A percentile compares a stretch with the other conserved stretches of the same genome.
Evolutionary conservation across 768 basidiomycete species (phyloP).

Genomic region (Agaricus sinodeliciosus): DNA sequence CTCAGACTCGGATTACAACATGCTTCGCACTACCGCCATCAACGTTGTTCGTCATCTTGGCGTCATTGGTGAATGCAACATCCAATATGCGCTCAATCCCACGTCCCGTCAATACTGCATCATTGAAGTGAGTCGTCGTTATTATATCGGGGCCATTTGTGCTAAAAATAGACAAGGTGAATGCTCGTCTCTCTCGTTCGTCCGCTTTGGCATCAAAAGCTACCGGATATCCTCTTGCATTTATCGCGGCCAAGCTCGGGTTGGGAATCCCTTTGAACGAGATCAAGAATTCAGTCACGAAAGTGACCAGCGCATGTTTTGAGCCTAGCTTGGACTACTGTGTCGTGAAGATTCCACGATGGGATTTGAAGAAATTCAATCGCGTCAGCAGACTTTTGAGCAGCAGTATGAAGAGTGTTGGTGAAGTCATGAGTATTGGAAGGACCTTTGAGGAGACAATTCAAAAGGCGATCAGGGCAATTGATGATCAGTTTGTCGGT

Average conservation of each 20-base stretch:
- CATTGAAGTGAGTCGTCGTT: constrained; percentile 62
- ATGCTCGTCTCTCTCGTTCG: constrained; percentile 96
- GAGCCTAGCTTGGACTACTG: constrained; percentile 97
- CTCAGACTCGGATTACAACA: constrained; percentile 99
- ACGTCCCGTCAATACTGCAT: constrained; percentile 96
- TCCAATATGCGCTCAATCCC: constrained; percentile 97
- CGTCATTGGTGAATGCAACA: constrained; percentile 97
- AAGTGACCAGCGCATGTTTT: constrained; percentile 94
- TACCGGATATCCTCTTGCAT: constrained; percentile 95
- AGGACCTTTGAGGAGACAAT: constrained; percentile 98
- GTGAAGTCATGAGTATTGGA: constrained; percentile 99
- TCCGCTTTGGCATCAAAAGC: constrained; percentile 98
- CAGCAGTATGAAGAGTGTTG: constrained; percentile 98
- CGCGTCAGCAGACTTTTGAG: constrained; percentile 87
- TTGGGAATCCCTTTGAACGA: constrained; percentile 96
- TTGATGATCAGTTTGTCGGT: constrained; percentile 92
- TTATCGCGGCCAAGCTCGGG: constrained; percentile 97
- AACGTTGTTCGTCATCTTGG: constrained; percentile 99
- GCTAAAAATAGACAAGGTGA: constrained; percentile 38
- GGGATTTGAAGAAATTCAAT: constrained; percentile 98
- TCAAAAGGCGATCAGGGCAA: constrained; percentile 95
- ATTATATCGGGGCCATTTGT: not conserved
- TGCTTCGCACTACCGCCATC: constrained; percentile 96
- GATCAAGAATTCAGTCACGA: constrained; percentile 96
- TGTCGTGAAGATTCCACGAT: constrained; percentile 97